phyloP scores from a whole-genome alignment of 1,139 yeast genomes.

The Neolecta irregularis region DNA sequence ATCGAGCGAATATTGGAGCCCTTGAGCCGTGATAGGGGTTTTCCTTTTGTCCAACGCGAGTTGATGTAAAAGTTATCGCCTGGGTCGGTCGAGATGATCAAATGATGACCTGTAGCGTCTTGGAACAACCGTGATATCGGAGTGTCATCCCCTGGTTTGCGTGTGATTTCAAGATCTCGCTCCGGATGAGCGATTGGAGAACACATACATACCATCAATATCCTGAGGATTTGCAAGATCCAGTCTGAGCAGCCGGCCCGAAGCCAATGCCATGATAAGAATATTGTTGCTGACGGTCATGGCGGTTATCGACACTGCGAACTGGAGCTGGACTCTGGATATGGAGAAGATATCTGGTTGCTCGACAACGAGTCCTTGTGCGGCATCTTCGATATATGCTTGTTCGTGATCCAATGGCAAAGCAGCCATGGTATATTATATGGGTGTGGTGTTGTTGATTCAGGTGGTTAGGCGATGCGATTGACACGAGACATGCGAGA shows the following conservation, averaged over 20 bases:
- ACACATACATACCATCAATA: conserved; percentile 29
- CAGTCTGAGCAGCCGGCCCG: conserved; percentile 35
- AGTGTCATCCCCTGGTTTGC: conserved; percentile 18
- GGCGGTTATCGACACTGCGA: conserved; percentile 31
- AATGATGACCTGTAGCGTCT: conserved; percentile 37
- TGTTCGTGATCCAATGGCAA: too few species aligned
- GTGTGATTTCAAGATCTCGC: conserved; percentile 14
- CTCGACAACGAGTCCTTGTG: too few species aligned
- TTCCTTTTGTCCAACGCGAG: conserved; percentile 25
- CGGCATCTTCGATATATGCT: too few species aligned
- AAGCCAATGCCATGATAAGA: conserved; percentile 32
- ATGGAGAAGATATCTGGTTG: too few species aligned
- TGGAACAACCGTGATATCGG: conserved; percentile 29
- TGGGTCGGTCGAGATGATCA: conserved; percentile 32
- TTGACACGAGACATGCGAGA: too few species aligned
- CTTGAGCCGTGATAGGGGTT: conserved; percentile 30
- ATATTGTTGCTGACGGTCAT: conserved; percentile 36
- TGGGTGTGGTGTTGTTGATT: too few species aligned
- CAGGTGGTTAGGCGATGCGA: too few species aligned
- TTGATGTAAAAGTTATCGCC: conserved; percentile 35
- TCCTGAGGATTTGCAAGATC: conserved; percentile 40
- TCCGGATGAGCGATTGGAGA: too few species aligned
- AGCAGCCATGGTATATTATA: too few species aligned
- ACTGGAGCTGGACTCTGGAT: conserved; percentile 45
- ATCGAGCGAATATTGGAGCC: conserved; percentile 30